Evolutionary conservation across 202 grass and related monocot species (phyloP), one percentile per base, ranked within the genome.

Genomic region (Sporobolus alterniflorus): DNA sequence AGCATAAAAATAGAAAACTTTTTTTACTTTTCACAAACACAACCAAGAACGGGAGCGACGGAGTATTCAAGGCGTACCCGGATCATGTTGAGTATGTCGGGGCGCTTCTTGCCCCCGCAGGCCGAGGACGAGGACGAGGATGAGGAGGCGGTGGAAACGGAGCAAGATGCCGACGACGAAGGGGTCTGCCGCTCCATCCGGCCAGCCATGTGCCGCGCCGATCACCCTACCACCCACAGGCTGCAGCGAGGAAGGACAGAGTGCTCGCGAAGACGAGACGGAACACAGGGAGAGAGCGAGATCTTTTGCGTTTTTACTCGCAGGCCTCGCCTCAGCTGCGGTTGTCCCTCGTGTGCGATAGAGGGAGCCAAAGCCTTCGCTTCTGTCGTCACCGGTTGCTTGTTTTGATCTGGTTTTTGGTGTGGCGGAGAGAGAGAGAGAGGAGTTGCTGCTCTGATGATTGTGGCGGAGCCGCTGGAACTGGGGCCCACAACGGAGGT

Each of bases 1-100:
- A 11, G 36, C 28, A 21, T 16, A 15, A 4, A 66, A 28, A 12
- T 40, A 67, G 3, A 9, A 9, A 28, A 13, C 1, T 11, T 12
- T 3, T 9, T 5, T 24, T 0, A 18, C 13, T 6, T 25, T 33
- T 21, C 17, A 20, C 16, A 25, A 11, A 13, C 17, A 26, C 40
- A 44, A 36, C 28, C 11, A 36, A 26, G 14, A 68, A 46, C 16
- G 33, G 5, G 57, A 33, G 39, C 70, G 30, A 17, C 21, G 29
- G 52, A n/a, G n/a, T n/a, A 22, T 31, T 41, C 12, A 65, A 76
- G 41, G 40, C 31, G 51, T 89, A 99, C 97, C 97, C 92, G 91
- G 83, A 99, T 84, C 63, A 99, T 89, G 82, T 85, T 92, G 33
- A 96, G 74, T 80, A 96, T 75, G 39, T 96, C 91, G 7, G 93